These are phyloP conservation scores for Ramaria rubella DNA, from an alignment of 768 basidiomycete genomes.

Conservation along the genomic window DNA sequence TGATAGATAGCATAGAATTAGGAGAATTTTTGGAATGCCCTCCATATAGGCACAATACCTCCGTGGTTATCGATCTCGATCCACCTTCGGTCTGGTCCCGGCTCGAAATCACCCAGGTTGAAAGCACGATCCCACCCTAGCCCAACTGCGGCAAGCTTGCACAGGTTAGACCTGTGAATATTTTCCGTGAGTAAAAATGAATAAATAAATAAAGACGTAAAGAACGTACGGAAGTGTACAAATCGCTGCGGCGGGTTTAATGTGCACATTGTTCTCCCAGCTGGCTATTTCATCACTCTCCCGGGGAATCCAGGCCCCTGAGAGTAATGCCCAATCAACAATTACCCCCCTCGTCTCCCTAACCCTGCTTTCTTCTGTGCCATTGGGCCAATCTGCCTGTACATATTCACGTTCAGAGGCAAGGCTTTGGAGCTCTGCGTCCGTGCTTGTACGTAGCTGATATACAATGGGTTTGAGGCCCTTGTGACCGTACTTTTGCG, in stretches of 20 bases:
- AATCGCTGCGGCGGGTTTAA: constrained; percentile 42
- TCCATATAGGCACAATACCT: constrained; percentile 49
- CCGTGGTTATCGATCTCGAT: constrained; percentile 61
- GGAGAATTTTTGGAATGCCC: constrained; percentile 46
- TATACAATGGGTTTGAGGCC: constrained; percentile 28
- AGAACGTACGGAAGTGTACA: constrained; percentile 50
- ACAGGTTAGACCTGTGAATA: constrained; percentile 48
- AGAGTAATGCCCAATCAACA: constrained; percentile 61
- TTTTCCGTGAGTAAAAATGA: neutral
- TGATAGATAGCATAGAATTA: no score
- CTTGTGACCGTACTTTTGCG: neutral
- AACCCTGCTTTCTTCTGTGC: constrained; percentile 36
- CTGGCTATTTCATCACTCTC: neutral
- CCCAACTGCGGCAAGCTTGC: constrained; percentile 51
- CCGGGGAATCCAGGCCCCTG: constrained; percentile 47
- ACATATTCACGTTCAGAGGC: constrained; percentile 49
- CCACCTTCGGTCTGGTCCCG: constrained; percentile 52
- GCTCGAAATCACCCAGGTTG: constrained; percentile 37
- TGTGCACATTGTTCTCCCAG: constrained; percentile 30
- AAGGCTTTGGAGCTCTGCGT: constrained; percentile 38
- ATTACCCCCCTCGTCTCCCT: constrained; percentile 56
- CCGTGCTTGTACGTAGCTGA: constrained; percentile 38
- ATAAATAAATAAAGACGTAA: neutral
- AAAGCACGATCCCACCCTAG: constrained; percentile 62
- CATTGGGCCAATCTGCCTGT: constrained; percentile 43